Base-by-base conservation (phyloP, 208 protist species). In the Crithidia mellificae region DNA sequence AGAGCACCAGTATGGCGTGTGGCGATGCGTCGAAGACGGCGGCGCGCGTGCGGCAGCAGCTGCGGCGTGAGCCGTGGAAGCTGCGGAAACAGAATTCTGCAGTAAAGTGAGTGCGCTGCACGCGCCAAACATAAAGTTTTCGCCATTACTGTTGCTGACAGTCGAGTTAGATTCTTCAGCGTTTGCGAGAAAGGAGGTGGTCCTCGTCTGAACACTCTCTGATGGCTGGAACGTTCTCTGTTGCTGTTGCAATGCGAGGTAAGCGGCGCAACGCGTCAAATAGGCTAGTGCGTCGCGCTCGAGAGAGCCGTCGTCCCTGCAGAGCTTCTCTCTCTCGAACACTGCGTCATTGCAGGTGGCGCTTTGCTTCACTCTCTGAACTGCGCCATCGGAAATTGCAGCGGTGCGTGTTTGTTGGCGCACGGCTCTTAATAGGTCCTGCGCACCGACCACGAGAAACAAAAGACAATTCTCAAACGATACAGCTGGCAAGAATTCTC, bases 1-100 rank as follows among this genome's bases (percentile, higher is more conserved):
- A 11, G 77, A 69, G 53, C 74, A 80, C 59, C 68, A 74, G 41
- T 63, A 63, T 0, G 57, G 27, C 34, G 14, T 11, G 14, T 29
- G 29, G 6, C 29, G 5, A 0, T n/a, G 11, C 5, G 17, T 34
- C n/a, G 29, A 1, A 38, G 34, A 11, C 34, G 7, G 34, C 24
- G 24, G 24, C 24, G 22, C 2, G 2, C 4, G 34, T 38, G 11
- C 25, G 6, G 17, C 41, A 46, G 41, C 41, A 17, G 34, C 5
- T 5, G 5, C 34, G 34, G 34, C 7, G 11, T 38, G 5, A 5
- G 34, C 7, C 7, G 7, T 38, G 34, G 34, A 38, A 5, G 34
- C 11, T 11, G 15, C 11, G 11, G 34, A 38, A 38, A 49, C 14
- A 24, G 27, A 43, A 15, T 32, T 22, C 11, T 24, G 68, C 32